Evolutionary conservation across 2,329 filamentous ascomycete genomes (phyloP).

Genomic region (Mycogone perniciosa): DNA sequence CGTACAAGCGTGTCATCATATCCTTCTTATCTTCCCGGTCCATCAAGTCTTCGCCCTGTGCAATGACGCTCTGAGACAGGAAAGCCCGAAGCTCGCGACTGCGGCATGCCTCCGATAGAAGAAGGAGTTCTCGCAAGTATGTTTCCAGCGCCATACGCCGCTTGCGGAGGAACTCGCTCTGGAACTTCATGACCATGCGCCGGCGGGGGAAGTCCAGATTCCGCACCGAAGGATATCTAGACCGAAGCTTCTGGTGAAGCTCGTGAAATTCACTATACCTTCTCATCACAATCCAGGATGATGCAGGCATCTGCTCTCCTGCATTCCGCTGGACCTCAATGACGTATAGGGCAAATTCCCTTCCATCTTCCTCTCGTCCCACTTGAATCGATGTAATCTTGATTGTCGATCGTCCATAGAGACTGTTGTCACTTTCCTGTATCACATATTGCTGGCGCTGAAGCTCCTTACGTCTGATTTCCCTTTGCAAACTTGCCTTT

Average conservation of each 20-base stretch:
- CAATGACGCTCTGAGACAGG: constrained; percentile 78
- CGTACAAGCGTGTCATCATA: constrained; percentile 91
- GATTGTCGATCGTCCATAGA: constrained; percentile 86
- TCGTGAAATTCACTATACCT: constrained; percentile 97
- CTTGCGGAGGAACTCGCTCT: constrained; percentile 92
- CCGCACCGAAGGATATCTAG: constrained; percentile 79
- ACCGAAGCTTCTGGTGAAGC: constrained; percentile 80
- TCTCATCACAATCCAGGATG: constrained; percentile 85
- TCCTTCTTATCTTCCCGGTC: constrained; percentile 66
- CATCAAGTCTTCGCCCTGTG: constrained; percentile 51
- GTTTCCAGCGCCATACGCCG: constrained; percentile 75
- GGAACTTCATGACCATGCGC: constrained; percentile 91
- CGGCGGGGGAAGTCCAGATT: constrained; percentile 87
- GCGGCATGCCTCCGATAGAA: constrained; percentile 87
- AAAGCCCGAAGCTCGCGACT: constrained; percentile 90
- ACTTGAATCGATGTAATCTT: constrained; percentile 91
- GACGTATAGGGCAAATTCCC: constrained; percentile 89
- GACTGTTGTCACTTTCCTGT: constrained; percentile 94
- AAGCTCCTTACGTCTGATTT: constrained; percentile 89
- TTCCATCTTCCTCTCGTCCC: constrained; percentile 82
- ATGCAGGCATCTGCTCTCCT: constrained; percentile 94
- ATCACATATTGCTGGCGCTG: constrained; percentile 95
- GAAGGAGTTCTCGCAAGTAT: constrained; percentile 75
- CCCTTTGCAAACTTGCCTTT: constrained; percentile 84
- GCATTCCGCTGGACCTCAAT: constrained; percentile 86